phyloP scores from a whole-genome alignment of 2,329 filamentous ascomycete species.

The Exophiala spinifera region DNA sequence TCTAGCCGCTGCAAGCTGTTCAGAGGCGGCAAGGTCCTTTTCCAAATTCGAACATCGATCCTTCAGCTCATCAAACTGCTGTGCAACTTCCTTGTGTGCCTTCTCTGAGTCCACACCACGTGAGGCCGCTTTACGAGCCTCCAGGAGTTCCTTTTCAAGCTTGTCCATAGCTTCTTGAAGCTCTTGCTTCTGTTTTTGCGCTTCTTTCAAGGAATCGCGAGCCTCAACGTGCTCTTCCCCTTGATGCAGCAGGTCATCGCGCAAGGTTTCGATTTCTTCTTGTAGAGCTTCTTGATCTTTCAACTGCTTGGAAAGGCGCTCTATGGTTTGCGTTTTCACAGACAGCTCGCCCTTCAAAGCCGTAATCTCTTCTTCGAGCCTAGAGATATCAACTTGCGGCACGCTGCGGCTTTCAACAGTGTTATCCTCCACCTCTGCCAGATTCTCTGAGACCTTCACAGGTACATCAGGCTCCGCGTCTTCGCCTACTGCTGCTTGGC shows the following conservation, averaged over 20 bases:
- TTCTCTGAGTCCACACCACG: conserved; percentile 42
- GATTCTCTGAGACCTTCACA: conserved; percentile 32
- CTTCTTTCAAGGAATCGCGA: conserved; percentile 69
- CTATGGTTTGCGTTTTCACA: conserved; percentile 69
- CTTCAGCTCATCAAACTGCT: conserved; percentile 60
- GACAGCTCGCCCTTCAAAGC: conserved; percentile 31
- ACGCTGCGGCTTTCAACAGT: neutral
- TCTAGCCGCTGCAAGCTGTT: conserved; percentile 79
- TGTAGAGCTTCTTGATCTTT: conserved; percentile 73
- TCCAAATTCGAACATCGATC: conserved; percentile 67
- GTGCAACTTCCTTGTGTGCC: conserved; percentile 47
- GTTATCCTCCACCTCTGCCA: conserved; percentile 19
- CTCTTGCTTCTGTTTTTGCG: conserved; percentile 65
- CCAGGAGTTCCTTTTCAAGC: conserved; percentile 68
- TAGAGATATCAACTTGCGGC: conserved; percentile 26
- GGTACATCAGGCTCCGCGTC: conserved; percentile 41
- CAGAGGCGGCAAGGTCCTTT: conserved; percentile 78
- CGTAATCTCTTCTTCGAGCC: conserved; percentile 31
- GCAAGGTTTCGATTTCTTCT: conserved; percentile 81
- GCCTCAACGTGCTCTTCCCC: conserved; percentile 81
- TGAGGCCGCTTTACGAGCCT: conserved; percentile 49
- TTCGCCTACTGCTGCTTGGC: conserved; percentile 32
- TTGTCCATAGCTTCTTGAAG: conserved; percentile 63
- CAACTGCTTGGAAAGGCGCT: conserved; percentile 65
- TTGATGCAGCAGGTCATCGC: conserved; percentile 73